Base-by-base conservation (phyloP, 495 filamentous ascomycete species). In the Hypoxylon rickii region DNA sequence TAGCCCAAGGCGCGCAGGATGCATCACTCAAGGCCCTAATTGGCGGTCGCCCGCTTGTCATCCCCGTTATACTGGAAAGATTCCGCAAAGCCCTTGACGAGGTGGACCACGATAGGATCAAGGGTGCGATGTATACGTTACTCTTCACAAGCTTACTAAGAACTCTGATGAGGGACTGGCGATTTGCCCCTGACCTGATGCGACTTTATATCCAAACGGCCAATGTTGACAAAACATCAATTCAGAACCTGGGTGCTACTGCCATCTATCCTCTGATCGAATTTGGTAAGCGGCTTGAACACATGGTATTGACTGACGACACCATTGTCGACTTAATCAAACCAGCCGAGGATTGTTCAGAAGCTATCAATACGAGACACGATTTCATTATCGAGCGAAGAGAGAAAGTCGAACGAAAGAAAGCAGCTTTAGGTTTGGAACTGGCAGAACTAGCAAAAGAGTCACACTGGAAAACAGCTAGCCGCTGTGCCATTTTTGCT, bases 401-500 rank as follows among this genome's bases (percentile, higher is more conserved):
- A 34, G 78, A 71, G 17, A 76, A 80, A 42, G 89, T 96, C 12
- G 92, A 97, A 65, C 77, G 76, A 48, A 92, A 89, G 74, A 97
- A 97, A 73, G 78, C 86, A 0, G 80, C 84, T 3, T 74, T 97
- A 12, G 89, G 92, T 0, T 73, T 87, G 49, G 89, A 96, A 62
- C 79, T 99, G 32, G 86, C 92, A 2, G 83, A 89, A 32, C 69
- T 90, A 45, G 87, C 89, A 0, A 83, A 83, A 49, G 79, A 82
- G 17, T 89, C 90, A 0, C 95, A 97, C 66, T 99, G 94, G 94
- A 97, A 96, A 79, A 89, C 96, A 56, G 93, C 92, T 7, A 90
- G 84, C 51, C 80, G 94, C 20, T 92, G 90, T 34, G 89, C 88
- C 11, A 88, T 92, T 17, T 92, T 97, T 58, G 87, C 96, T 12